Percentiles rank a stretch among this genome's conserved stretches.
phyloP scores from a whole-genome alignment of 352 stramenopile species.

The Pythium sukuiense region DNA sequence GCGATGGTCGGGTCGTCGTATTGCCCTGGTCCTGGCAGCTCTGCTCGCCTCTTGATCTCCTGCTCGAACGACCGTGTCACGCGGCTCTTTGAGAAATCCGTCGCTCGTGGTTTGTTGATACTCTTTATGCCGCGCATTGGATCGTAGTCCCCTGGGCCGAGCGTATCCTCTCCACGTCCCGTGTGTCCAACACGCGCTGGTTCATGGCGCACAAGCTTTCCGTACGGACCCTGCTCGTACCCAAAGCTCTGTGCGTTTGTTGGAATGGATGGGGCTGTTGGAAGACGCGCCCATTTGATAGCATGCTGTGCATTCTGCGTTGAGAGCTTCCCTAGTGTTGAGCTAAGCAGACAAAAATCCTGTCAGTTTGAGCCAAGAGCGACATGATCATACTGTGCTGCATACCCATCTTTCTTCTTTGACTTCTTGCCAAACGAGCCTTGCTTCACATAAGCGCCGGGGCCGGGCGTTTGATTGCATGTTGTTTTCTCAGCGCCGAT shows the following conservation, averaged over 20 bases:
- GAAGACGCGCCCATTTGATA: conserved; percentile 67
- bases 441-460: conserved; percentile 54
- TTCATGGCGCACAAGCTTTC: conserved; percentile 72
- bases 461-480: conserved; percentile 46
- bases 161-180: conserved; percentile 55
- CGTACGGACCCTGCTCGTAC: conserved; percentile 71
- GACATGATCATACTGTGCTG: too few relatives aligned
- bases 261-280: conserved; percentile 73
- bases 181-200: conserved; percentile 52
- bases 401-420: conserved; percentile 38
- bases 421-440: conserved; percentile 45
- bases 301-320: conserved; percentile 33
- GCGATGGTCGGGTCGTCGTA: conserved; percentile 38
- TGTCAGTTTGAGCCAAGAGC: neutral
- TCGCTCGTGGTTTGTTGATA: conserved; percentile 59
- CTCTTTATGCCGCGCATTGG: conserved; percentile 64
- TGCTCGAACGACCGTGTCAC: conserved; percentile 61
- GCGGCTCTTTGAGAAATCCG: conserved; percentile 72
- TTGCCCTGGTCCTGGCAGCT: conserved; percentile 59
- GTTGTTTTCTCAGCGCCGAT: conserved; percentile 36
- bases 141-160: conserved; percentile 74
- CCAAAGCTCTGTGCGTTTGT: conserved; percentile 74
- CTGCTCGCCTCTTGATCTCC: conserved; percentile 55
- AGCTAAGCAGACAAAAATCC: conserved; percentile 1
- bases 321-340: conserved; percentile 29